phyloP scores from a whole-genome alignment of 208 protist species.

The Borovskyia barvae region DNA sequence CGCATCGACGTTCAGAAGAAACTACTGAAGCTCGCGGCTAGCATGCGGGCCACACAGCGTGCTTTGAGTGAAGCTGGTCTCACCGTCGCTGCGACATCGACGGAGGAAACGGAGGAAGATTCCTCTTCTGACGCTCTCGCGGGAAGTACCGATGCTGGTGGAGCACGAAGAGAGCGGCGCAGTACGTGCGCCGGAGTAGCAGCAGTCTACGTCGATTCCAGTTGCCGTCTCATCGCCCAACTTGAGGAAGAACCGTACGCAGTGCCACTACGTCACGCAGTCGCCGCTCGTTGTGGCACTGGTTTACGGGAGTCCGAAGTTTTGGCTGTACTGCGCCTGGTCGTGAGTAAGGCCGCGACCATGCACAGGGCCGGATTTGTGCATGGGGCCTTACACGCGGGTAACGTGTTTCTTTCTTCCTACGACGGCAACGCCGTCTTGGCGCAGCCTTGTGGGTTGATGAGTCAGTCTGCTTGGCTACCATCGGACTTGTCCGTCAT shows the following conservation, averaged over 20 bases:
- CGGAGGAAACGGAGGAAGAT: no score
- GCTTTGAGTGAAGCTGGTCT: conserved; percentile 19
- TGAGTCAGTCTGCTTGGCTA: conserved; percentile 24
- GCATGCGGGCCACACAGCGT: conserved; percentile 21
- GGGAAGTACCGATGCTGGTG: no score
- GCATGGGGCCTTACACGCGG: conserved; percentile 75
- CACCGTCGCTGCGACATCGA: conserved; percentile 3
- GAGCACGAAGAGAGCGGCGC: not conserved
- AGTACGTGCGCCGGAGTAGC: conserved; percentile 48
- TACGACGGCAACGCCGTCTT: conserved; percentile 64
- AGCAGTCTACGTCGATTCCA: conserved; percentile 54
- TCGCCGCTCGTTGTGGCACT: conserved; percentile 34
- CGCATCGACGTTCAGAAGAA: conserved; percentile 11
- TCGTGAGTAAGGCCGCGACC: conserved; percentile 33
- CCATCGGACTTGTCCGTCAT: conserved; percentile 26
- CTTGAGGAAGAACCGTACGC: conserved; percentile 57
- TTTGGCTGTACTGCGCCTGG: conserved; percentile 45
- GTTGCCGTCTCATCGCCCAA: conserved; percentile 56
- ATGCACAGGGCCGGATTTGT: conserved; percentile 64
- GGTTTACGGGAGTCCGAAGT: conserved; percentile 40
- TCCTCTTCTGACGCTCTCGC: no score
- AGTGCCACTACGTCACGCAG: conserved; percentile 58
- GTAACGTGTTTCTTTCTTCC: conserved; percentile 72
- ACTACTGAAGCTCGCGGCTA: conserved; percentile 15
- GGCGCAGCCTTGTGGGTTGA: conserved; percentile 53